These are phyloP conservation scores for Pseudopithomyces maydicus DNA, from an alignment of 2,329 filamentous ascomycete species.

Conservation along the genomic window DNA sequence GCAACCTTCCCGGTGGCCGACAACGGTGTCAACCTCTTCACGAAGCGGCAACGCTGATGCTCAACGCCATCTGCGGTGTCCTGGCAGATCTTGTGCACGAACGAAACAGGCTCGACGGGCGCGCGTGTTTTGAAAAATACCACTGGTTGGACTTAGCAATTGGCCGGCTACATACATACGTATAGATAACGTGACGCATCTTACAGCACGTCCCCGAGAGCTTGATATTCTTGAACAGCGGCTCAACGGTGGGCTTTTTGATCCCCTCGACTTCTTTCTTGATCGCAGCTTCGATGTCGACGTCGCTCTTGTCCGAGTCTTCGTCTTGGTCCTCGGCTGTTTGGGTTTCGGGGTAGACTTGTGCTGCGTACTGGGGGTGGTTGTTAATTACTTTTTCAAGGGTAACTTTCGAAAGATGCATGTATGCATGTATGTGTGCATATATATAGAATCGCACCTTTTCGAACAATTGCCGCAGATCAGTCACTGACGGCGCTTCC, in stretches of 20 bases:
- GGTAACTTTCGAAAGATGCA: slow-evolving; percentile 5
- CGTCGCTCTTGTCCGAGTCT: slow-evolving; percentile 36
- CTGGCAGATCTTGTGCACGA: slow-evolving; percentile 63
- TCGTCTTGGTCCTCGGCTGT: slow-evolving; percentile 46
- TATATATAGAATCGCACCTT: too few species aligned
- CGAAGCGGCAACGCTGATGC: slow-evolving; percentile 61
- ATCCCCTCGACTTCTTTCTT: slow-evolving; percentile 71
- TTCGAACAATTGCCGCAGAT: slow-evolving; percentile 69
- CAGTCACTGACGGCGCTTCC: slow-evolving; percentile 70
- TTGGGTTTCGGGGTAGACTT: slow-evolving; percentile 50
- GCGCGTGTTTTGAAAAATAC: slow-evolving; percentile 62
- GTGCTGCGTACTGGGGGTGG: slow-evolving; percentile 71
- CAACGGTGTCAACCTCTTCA: slow-evolving; percentile 66
- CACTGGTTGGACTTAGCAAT: slow-evolving; percentile 47
- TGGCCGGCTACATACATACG: neutral
- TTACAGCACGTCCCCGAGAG: slow-evolving; percentile 62
- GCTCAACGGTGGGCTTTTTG: slow-evolving; percentile 55
- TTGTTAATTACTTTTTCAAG: slow-evolving; percentile 18
- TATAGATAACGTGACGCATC: slow-evolving; percentile 29
- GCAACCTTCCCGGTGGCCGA: slow-evolving; percentile 68
- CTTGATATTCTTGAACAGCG: slow-evolving; percentile 58
- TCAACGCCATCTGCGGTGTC: slow-evolving; percentile 58
- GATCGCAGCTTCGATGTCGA: slow-evolving; percentile 75
- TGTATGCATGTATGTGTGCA: too few species aligned
- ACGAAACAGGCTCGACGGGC: slow-evolving; percentile 63